Conservation (phyloP, 257 asterid genomes). For the Solanum virginianum region DNA sequence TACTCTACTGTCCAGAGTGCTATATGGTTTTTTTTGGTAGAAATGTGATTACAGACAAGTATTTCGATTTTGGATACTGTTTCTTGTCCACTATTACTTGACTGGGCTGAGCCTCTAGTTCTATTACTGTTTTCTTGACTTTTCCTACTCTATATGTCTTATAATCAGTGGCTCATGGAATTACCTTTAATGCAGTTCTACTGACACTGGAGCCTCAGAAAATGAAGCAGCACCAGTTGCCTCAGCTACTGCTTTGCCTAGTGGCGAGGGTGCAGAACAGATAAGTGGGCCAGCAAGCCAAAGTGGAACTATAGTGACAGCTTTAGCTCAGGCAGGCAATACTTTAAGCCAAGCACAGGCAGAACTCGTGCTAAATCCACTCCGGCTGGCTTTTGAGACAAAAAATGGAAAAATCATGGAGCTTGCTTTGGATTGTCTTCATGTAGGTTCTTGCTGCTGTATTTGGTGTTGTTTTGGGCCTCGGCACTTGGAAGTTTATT, state of each 20-base stretch:
- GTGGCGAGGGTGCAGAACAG: constrained; percentile 36
- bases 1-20: neutral
- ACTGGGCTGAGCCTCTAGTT: neutral
- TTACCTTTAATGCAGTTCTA: neutral
- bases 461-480: neutral
- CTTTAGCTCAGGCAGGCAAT: constrained; percentile 74
- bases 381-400: constrained; percentile 85
- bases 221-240: constrained; percentile 10
- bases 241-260: constrained; percentile 25
- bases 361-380: constrained; percentile 83
- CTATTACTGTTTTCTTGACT: neutral
- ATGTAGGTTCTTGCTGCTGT: constrained; percentile 52
- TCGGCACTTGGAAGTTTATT: neutral
- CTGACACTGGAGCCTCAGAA: neutral
- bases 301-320: constrained; percentile 33
- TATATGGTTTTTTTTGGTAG: neutral
- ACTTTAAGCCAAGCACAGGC: constrained; percentile 74
- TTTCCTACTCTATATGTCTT: neutral
- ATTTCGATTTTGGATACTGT: neutral
- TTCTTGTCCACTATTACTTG: neutral
- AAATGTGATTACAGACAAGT: neutral
- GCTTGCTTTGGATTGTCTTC: constrained; percentile 99
- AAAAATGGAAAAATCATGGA: constrained; percentile 75
- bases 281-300: constrained; percentile 7
- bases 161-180: neutral